Percentiles rank a stretch among this genome's conserved stretches.
Conservation (phyloP, 1,284 basidiomycete genomes). For the Tilletiaria anomala region DNA sequence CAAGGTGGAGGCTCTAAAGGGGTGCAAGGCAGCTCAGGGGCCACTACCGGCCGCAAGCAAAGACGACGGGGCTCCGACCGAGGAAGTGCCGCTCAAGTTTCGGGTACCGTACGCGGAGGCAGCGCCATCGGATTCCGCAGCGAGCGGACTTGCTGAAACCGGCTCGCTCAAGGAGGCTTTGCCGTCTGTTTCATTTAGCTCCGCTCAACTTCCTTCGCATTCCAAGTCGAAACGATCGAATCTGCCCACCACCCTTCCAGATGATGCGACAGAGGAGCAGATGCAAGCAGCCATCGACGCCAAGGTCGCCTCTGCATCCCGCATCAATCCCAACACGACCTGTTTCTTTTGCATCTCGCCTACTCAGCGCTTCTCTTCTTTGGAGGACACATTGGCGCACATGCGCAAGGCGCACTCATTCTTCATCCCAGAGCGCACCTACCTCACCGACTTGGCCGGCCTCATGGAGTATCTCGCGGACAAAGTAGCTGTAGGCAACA, state of each 20-base stretch:
- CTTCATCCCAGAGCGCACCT: constrained; percentile 88
- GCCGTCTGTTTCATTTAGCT: background rate
- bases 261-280: constrained; percentile 25
- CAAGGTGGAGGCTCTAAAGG: too few relatives aligned
- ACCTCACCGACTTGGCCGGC: constrained; percentile 67
- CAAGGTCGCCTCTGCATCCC: constrained; percentile 25
- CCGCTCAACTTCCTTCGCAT: background rate
- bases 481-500: constrained; percentile 80
- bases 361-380: constrained; percentile 45
- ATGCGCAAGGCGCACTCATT: constrained; percentile 82
- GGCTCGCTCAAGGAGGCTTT: background rate
- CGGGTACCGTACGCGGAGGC: too few relatives aligned
- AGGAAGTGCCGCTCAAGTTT: constrained; percentile 14
- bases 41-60: constrained; percentile 2
- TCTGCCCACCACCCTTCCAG: constrained; percentile 5
- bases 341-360: constrained; percentile 64
- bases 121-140: too few relatives aligned
- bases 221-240: too few relatives aligned
- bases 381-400: constrained; percentile 63
- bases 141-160: background rate
- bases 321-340: constrained; percentile 25
- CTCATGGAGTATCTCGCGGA: constrained; percentile 77
- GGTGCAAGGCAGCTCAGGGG: background rate
- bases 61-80: too few relatives aligned
- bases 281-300: constrained; percentile 27